Conservation (phyloP, 108 stramenopile species). For the Cyclostephanos invisitatus region DNA sequence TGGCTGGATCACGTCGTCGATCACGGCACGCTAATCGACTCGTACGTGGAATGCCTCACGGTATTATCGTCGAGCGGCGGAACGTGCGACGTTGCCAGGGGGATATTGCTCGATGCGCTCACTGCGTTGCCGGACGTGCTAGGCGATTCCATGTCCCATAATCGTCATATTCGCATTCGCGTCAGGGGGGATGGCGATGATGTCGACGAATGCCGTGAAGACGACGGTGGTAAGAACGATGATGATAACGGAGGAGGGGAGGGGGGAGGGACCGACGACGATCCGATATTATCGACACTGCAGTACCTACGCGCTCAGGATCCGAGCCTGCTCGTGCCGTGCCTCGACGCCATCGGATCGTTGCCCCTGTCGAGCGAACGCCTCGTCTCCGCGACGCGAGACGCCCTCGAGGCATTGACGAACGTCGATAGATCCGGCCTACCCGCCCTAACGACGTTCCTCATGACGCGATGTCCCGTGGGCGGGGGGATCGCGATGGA, state of each 20-base stretch:
- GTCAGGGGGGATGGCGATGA: neutral
- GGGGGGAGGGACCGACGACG: neutral
- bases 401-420: constrained; percentile 44
- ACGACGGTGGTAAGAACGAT: constrained; percentile 22
- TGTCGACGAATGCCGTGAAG: neutral
- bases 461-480: constrained; percentile 44
- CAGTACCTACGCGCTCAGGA: constrained; percentile 39
- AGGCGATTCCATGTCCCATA: constrained; percentile 13
- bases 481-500: constrained; percentile 27
- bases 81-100: constrained; percentile 13
- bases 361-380: constrained; percentile 31
- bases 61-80: constrained; percentile 27
- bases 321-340: constrained; percentile 46
- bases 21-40: constrained; percentile 22
- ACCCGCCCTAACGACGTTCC: constrained; percentile 46
- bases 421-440: constrained; percentile 46
- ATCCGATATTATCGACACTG: constrained; percentile 35
- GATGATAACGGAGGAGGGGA: constrained; percentile 23
- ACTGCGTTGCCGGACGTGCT: constrained; percentile 47
- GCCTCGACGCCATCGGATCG: constrained; percentile 51
- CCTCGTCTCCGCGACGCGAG: constrained; percentile 22
- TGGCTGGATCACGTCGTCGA: constrained; percentile 58
- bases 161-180: neutral
- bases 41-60: constrained; percentile 41
- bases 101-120: constrained; percentile 45